phyloP scores from a whole-genome alignment of 352 stramenopile species.

The Bremia lactucae region DNA sequence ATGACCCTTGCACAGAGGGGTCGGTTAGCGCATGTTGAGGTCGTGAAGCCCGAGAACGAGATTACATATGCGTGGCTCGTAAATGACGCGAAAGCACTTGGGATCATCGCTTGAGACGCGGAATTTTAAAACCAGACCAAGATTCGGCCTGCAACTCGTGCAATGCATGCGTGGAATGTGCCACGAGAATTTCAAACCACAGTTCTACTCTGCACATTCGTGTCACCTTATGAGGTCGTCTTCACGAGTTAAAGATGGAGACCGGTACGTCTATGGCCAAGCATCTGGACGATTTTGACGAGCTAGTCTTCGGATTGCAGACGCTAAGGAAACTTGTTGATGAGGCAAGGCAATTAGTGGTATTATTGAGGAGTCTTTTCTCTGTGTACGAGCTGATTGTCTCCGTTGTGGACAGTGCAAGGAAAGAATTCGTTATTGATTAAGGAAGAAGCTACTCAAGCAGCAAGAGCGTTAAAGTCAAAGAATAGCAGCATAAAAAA shows the following conservation, averaged over 20 bases:
- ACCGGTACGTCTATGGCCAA: neutral
- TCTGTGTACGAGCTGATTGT: conserved; percentile 1
- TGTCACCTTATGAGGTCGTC: neutral
- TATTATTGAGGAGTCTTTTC: neutral
- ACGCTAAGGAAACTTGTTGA: neutral
- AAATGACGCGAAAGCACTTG: neutral
- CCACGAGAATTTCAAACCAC: too few species aligned
- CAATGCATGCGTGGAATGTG: neutral
- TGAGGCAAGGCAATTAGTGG: neutral
- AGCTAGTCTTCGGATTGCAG: neutral
- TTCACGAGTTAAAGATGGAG: neutral
- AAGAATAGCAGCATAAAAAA: too few species aligned
- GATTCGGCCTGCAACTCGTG: neutral
- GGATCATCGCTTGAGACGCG: neutral
- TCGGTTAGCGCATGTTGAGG: neutral
- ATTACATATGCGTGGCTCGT: neutral
- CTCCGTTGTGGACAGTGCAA: conserved; percentile 7
- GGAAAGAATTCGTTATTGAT: neutral
- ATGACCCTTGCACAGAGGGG: neutral
- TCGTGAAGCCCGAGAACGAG: neutral
- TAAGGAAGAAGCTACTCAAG: neutral
- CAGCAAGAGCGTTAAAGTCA: too few species aligned
- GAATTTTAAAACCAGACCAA: too few species aligned
- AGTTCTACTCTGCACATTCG: neutral
- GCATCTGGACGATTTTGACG: neutral